phyloP scores from a whole-genome alignment of 768 basidiomycete species.

The Hygrocybe punicea region DNA sequence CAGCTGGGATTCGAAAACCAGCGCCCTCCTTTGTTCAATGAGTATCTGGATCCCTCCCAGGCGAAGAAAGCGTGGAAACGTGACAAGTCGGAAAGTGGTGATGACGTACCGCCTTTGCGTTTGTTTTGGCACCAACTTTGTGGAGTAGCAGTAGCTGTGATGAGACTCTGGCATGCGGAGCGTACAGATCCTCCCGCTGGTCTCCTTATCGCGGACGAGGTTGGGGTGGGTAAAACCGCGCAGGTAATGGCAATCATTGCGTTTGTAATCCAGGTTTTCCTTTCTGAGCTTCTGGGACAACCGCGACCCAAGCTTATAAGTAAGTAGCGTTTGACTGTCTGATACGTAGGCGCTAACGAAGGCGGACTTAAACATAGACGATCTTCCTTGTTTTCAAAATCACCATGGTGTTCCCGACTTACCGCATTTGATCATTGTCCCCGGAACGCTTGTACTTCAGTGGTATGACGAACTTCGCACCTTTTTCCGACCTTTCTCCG shows the following conservation, averaged over 20 bases:
- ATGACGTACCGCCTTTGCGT: too few species aligned
- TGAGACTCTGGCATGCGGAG: not conserved
- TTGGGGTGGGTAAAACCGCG: slow-evolving; percentile 21
- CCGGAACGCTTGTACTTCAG: slow-evolving; percentile 19
- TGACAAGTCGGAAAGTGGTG: too few species aligned
- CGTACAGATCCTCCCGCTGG: not conserved
- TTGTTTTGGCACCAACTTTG: not conserved
- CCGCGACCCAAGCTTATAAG: too few species aligned
- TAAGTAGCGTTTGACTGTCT: not conserved
- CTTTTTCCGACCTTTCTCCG: slow-evolving; percentile 5
- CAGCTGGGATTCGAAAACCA: too few species aligned
- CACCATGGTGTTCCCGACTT: not conserved
- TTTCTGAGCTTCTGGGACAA: too few species aligned
- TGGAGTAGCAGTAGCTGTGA: not conserved
- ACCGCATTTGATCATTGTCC: slow-evolving; percentile 23
- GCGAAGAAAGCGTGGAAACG: too few species aligned
- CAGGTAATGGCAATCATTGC: slow-evolving; percentile 15
- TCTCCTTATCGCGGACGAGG: slow-evolving; percentile 5
- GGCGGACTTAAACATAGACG: not conserved
- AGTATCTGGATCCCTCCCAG: too few species aligned
- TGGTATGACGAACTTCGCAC: slow-evolving; percentile 19
- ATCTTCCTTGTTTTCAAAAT: not conserved
- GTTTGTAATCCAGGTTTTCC: too few species aligned
- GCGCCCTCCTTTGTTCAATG: too few species aligned
- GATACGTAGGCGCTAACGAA: not conserved